Percentiles rank a stretch among this genome's conserved stretches.
Conservation (phyloP, 1,139 yeast species). For the Candida freyschussii region DNA sequence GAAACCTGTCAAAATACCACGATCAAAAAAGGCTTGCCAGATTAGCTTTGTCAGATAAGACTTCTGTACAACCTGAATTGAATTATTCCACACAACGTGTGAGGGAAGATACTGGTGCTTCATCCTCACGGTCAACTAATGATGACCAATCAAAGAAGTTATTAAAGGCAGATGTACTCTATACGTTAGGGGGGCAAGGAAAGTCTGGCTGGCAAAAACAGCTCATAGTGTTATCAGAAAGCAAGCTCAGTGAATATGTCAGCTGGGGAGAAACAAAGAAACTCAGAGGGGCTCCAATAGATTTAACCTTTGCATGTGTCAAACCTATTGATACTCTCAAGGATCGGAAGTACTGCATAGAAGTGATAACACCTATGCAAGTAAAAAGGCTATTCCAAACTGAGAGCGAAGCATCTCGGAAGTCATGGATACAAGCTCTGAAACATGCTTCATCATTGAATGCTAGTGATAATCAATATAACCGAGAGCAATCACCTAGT, state of each 20-base stretch:
- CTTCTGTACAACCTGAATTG: no score
- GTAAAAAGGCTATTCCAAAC: slow-evolving; percentile 77
- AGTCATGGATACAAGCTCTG: slow-evolving; percentile 59
- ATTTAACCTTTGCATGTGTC: slow-evolving; percentile 66
- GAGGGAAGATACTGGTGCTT: slow-evolving; percentile 4
- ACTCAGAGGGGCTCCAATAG: slow-evolving; percentile 65
- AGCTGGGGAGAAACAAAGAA: slow-evolving; percentile 67
- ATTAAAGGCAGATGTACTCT: slow-evolving; percentile 53
- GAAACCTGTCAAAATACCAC: slow-evolving; percentile 12
- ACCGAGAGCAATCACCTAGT: not conserved
- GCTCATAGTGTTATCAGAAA: slow-evolving; percentile 74
- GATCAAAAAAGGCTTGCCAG: no score
- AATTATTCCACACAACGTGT: no score
- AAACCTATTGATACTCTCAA: slow-evolving; percentile 39
- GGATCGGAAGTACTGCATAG: slow-evolving; percentile 59
- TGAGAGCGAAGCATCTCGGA: slow-evolving; percentile 61
- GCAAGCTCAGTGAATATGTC: slow-evolving; percentile 64
- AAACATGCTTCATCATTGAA: slow-evolving; percentile 19
- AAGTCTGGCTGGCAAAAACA: slow-evolving; percentile 88
- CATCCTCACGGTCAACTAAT: not conserved
- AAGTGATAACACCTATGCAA: slow-evolving; percentile 67
- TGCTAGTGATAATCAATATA: slow-evolving; percentile 13
- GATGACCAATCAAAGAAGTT: no score
- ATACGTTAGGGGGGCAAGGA: slow-evolving; percentile 69
- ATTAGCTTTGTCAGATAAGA: no score